phyloP scores from a whole-genome alignment of 139 green algal species.

The Prasinococcaceae sp. region DNA sequence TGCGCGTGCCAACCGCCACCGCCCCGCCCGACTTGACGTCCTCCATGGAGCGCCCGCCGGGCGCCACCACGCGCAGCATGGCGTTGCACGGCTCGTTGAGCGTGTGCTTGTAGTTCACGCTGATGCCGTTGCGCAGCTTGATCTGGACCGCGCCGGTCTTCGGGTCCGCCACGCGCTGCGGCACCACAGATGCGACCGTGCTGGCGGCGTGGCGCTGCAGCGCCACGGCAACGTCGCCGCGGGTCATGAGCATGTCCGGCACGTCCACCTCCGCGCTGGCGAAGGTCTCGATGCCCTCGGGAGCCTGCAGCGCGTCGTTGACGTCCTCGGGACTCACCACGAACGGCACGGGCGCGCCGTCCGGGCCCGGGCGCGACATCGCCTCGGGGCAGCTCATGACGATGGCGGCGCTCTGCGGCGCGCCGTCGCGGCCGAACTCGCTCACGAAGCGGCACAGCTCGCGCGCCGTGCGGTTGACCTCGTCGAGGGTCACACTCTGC shows the following conservation, averaged over 20 bases:
- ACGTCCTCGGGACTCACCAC: conserved; percentile 56
- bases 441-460: conserved; percentile 71
- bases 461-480: conserved; percentile 12
- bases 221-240: background rate
- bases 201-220: background rate
- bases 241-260: conserved; percentile 52
- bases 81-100: conserved; percentile 79
- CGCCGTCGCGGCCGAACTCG: conserved; percentile 60
- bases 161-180: conserved; percentile 2
- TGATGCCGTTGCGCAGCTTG: conserved; percentile 79
- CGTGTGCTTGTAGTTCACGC: conserved; percentile 69
- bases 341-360: conserved; percentile 42
- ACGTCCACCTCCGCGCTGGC: conserved; percentile 49
- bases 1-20: conserved; percentile 59
- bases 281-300: conserved; percentile 1
- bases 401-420: conserved; percentile 54
- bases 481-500: conserved; percentile 3
- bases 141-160: conserved; percentile 61
- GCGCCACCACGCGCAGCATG: conserved; percentile 68
- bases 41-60: conserved; percentile 55
- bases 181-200: background rate
- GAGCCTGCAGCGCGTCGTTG: conserved; percentile 3
- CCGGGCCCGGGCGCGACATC: conserved; percentile 18
- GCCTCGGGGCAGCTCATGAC: conserved; percentile 84
- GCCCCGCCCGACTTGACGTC: conserved; percentile 32